Base-by-base conservation (phyloP, 768 basidiomycete species). In the Boletus insuetus region DNA sequence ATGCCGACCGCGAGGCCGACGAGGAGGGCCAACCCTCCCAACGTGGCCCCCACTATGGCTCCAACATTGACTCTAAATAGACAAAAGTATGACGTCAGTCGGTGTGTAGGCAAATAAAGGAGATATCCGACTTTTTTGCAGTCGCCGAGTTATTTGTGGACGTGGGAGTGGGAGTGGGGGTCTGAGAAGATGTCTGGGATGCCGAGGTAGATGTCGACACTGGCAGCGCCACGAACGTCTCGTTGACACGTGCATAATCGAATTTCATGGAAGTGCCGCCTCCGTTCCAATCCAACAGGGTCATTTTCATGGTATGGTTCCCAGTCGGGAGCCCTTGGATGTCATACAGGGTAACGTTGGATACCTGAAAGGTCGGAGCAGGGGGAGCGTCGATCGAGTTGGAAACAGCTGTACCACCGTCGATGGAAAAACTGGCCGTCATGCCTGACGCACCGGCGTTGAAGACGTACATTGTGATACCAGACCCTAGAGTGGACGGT, bases 391-490 rank as follows among this genome's bases (percentile, higher is more conserved):
- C 14, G 13, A 38, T 53, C n/a, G 56, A 29, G 6, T 22, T 55
- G 22, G 60, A 22, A 22, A 46, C 35, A 6, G 55, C 43, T 32
- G 53, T 3, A 16, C 54, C 47, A 20, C 51, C 53, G 13, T 68
- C 63, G 38, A 68, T 29, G 12, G 59, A 51, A 54, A 64, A 67
- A 44, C 54, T 64, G 50, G 62, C 66, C 11, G 59, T 46, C 49
- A 60, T 62, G 49, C 68, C 68, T 7, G 58, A 41, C 0, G 22
- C 0, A 1, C 66, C 68, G 5, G 65, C 65, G 8, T 42, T 62
- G 31, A 53, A 64, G 24, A 69, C 63, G 41, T 67, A 69, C 52
- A 69, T 62, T 32, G 60, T 53, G 46, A 68, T 67, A 12, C 66
- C 68, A 0, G 66, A 64, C 22, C 68, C 66, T 67, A 9, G 17